Base-by-base conservation (phyloP, 2,329 filamentous ascomycete species). In the Botrytis galanthina region DNA sequence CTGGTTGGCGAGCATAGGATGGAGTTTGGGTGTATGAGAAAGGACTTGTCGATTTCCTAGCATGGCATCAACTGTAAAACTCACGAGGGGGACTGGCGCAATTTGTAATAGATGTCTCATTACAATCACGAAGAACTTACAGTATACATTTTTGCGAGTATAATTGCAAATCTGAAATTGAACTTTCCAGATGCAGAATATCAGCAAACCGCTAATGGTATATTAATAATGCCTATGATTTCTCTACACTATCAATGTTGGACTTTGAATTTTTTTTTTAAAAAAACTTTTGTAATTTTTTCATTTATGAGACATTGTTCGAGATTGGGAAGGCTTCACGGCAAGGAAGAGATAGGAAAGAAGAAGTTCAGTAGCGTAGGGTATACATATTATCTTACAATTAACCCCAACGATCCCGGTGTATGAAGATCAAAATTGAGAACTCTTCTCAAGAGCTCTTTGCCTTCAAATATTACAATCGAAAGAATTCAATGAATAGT, bases 11-110 rank as follows among this genome's bases (percentile, higher is more conserved):
- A 71, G 26, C 29, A 51, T 39, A 8, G 37, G 16, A 51, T 22
- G 69, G 69, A 39, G 69, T 71, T 71, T 51, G 22, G 59, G 59
- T 29, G 42, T 63, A 42, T 71, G 26, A 42, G 18, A 29, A 63
- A 37, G 57, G 59, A 18, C 7, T 12, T 68, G 32, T 9, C 26
- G 26, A 51, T 71, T 71, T 63, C 35, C 32, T 51, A 37, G 32
- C 60, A 51, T 51, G 35, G 66, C 59, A 51, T 54, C 69, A 32
- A 29, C 32, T 26, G 69, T 42, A 57, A 20, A 32, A 42, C 29
- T 68, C n/a, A 39, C 9, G 14, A 26, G 20, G 66, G 48, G 12
- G 14, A 57, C 26, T 8, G 35, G 48, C 66, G 37, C 66, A 57
- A 22, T 57, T 42, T 42, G 16, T 57, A 42, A 32, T 57, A 39